These are phyloP conservation scores for Xerocomellus dryophilus DNA, from an alignment of 768 basidiomycete genomes.

Conservation along the genomic window DNA sequence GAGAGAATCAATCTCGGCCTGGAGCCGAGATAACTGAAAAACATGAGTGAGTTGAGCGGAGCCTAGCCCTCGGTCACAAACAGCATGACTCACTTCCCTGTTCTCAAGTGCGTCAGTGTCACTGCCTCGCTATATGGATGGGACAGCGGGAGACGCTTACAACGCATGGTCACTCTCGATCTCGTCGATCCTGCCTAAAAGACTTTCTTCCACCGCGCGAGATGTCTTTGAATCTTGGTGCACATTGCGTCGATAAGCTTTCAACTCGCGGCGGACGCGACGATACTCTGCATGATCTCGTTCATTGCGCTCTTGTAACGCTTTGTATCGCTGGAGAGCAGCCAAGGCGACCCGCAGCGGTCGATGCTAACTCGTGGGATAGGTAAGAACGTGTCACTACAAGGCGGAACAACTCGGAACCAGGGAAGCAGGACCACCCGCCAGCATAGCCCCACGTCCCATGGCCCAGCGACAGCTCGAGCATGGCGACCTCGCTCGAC, in stretches of 20 bases:
- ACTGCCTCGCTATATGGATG: not conserved
- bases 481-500: not conserved
- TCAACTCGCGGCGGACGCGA: constrained; percentile 32
- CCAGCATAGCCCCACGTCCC: not conserved
- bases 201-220: constrained; percentile 35
- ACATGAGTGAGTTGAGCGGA: constrained; percentile 19
- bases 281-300: constrained; percentile 34
- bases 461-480: not conserved
- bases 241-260: constrained; percentile 26
- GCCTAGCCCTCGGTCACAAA: constrained; percentile 1
- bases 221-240: constrained; percentile 35
- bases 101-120: constrained; percentile 13
- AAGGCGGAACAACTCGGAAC: constrained; percentile 24
- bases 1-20: constrained; percentile 38
- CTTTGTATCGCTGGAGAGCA: constrained; percentile 39
- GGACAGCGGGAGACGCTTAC: constrained; percentile 16
- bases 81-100: constrained; percentile 30
- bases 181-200: constrained; percentile 33
- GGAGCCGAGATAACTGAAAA: constrained; percentile 33
- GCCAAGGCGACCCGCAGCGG: constrained; percentile 32
- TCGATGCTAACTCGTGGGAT: constrained; percentile 27
- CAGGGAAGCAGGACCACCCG: constrained; percentile 4
- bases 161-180: constrained; percentile 30
- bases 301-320: constrained; percentile 34
- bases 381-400: constrained; percentile 19